phyloP scores from a whole-genome alignment of 1,284 basidiomycete species.

The Apiotrichum domesticum region DNA sequence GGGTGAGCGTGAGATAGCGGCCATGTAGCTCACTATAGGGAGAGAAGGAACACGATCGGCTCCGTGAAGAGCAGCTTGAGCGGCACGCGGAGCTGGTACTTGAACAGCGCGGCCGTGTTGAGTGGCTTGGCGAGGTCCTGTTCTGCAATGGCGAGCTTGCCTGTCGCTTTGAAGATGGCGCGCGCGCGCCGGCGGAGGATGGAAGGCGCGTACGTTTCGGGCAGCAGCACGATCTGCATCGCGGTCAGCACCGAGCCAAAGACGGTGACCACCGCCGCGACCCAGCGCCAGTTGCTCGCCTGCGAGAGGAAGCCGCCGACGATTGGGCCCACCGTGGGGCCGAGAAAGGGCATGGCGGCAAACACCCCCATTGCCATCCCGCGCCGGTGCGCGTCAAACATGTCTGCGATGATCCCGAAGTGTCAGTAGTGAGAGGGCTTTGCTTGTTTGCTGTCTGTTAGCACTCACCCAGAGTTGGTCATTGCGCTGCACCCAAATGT shows the following conservation, averaged over 20 bases:
- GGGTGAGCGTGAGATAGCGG: not conserved
- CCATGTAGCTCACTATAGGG: conserved; percentile 29
- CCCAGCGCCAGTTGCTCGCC: conserved; percentile 47
- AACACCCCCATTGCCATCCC: conserved; percentile 50
- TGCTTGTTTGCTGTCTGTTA: too few species aligned
- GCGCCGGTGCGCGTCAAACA: conserved; percentile 43
- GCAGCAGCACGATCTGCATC: conserved; percentile 31
- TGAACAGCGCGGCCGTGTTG: conserved; percentile 26
- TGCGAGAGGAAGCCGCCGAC: conserved; percentile 11
- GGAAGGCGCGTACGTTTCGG: conserved; percentile 47
- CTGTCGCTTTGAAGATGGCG: conserved; percentile 31
- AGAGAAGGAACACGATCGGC: conserved; percentile 59
- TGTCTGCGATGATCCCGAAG: conserved; percentile 45
- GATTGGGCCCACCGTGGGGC: conserved; percentile 27
- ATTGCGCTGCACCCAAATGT: conserved; percentile 46
- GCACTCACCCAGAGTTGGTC: conserved; percentile 43
- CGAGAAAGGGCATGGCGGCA: conserved; percentile 44
- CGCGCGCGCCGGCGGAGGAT: conserved; percentile 39
- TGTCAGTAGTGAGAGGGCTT: too few species aligned
- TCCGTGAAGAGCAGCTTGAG: conserved; percentile 58
- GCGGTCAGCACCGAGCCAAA: conserved; percentile 36
- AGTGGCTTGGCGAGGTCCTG: conserved; percentile 44
- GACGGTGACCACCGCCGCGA: conserved; percentile 60
- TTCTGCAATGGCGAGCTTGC: conserved; percentile 32
- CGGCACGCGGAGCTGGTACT: conserved; percentile 40